These are phyloP conservation scores for Camellia japonica DNA, from an alignment of 148 eudicot genomes.

Conservation along the genomic window DNA sequence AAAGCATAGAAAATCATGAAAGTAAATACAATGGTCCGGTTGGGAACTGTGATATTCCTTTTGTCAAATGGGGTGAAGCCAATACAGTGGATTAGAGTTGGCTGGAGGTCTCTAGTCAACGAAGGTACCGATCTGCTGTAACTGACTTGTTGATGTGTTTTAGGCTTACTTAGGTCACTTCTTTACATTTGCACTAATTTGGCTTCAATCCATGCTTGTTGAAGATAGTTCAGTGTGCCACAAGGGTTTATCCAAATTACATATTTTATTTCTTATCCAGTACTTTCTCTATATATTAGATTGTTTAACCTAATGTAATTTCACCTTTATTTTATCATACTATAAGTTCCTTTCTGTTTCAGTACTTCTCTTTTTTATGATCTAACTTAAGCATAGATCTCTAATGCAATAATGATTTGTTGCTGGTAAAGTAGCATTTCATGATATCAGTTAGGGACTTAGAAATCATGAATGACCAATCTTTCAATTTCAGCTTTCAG, in stretches of 20 bases:
- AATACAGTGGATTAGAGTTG: not conserved
- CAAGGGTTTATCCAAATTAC: not conserved
- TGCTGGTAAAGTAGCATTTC: not conserved
- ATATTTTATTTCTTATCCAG: not conserved
- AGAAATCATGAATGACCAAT: constrained; percentile 8
- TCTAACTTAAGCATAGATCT: not conserved
- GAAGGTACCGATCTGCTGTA: not conserved
- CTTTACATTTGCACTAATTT: not conserved
- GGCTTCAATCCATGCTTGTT: not conserved
- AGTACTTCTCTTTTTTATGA: not conserved
- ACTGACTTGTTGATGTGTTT: not conserved
- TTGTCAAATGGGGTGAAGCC: not conserved
- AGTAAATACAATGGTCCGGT: not conserved
- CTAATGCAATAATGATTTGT: not conserved
- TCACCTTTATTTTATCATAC: not conserved
- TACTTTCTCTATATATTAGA: not conserved
- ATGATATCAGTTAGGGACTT: not conserved
- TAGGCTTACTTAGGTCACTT: not conserved
- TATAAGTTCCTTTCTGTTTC: not conserved
- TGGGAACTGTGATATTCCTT: not conserved
- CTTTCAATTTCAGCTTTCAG: constrained; percentile 58
- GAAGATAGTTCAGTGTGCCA: not conserved
- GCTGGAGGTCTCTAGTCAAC: not conserved
- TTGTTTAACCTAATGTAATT: not conserved
- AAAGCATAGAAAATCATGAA: not conserved